Base-by-base conservation (phyloP, 805 yeast species). In the Nakazawaea wickerhamii region DNA sequence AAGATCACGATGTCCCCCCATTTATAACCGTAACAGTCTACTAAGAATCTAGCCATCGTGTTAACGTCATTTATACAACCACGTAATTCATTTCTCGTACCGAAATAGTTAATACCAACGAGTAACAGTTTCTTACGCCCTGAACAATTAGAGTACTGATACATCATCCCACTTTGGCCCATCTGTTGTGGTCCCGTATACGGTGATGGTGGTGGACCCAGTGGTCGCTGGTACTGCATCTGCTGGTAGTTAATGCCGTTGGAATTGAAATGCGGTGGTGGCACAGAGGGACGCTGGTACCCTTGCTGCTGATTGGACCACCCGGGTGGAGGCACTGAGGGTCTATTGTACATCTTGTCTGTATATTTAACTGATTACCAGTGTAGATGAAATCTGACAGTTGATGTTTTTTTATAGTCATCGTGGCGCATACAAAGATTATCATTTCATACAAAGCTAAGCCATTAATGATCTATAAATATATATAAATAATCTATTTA, bases 1-100 rank as follows among this genome's bases (percentile, higher is more conserved):
- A 80, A 60, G 38, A 75, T 58, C 11, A 80, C 85, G 52, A 80
- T 77, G 55, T 79, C 78, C 47, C 75, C 76, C 25, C 65, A 63
- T 8, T 50, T 49, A 53, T 75, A 80, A 0, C 84, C 84, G 45
- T 67, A 65, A 23, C 59, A 47, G 19, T 54, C 41, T 17, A 66
- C 55, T 44, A 63, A 45, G 43, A 57, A 60, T 34, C 53, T 51
- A 40, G 60, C 65, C 68, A 76, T 73, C 60, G 74, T 76, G 39
- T 70, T 60, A 14, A 71, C 87, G 60, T 86, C 95, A 55, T 87
- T 87, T 55, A 87, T 82, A 59, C 95, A 86, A 1, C 95, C 95
- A 34, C 79, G 67, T 36, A 87, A 63, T 48, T 70, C 74, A 54
- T 77, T 81, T 38, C 58, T 60, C 3, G 81, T 63, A 5, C 89